A percentile compares a stretch with the other conserved stretches of the same genome.
phyloP scores from a whole-genome alignment of 768 basidiomycete species.

The Leucocoprinus leucothites region DNA sequence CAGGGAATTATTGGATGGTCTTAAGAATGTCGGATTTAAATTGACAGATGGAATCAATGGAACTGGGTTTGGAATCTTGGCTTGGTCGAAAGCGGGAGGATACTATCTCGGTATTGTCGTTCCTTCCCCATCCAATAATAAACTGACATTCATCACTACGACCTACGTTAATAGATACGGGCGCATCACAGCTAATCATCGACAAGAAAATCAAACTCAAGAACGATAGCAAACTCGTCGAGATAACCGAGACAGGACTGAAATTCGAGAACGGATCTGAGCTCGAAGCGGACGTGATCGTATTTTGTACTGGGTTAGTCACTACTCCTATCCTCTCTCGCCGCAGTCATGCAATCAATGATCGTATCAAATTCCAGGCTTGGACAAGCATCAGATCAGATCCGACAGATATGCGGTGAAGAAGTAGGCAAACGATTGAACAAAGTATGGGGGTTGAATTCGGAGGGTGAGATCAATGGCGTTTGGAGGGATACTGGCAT shows the following conservation, averaged over 20 bases:
- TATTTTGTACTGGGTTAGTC: slow-evolving; percentile 57
- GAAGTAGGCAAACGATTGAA: slow-evolving; percentile 43
- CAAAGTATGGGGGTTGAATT: slow-evolving; percentile 58
- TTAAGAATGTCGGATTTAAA: slow-evolving; percentile 45
- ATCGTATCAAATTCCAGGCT: slow-evolving; percentile 29
- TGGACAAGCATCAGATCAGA: slow-evolving; percentile 35
- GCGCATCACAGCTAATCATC: slow-evolving; percentile 56
- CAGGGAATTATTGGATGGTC: slow-evolving; percentile 33
- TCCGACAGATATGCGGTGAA: slow-evolving; percentile 45
- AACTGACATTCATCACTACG: not conserved
- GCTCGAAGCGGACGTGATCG: slow-evolving; percentile 50
- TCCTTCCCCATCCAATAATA: not conserved
- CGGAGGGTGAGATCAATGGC: slow-evolving; percentile 60
- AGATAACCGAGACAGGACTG: slow-evolving; percentile 41
- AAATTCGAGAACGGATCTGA: slow-evolving; percentile 47
- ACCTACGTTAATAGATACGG: slow-evolving; percentile 43
- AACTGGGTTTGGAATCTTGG: slow-evolving; percentile 32
- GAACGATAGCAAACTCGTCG: slow-evolving; percentile 47
- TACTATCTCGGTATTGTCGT: slow-evolving; percentile 33
- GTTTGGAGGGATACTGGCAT: slow-evolving; percentile 49
- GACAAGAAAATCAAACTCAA: slow-evolving; percentile 74
- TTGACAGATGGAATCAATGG: slow-evolving; percentile 36
- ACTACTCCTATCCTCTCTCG: not conserved
- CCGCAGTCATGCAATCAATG: not conserved
- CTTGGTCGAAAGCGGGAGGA: slow-evolving; percentile 31